Evolutionary conservation across 2,329 filamentous ascomycete genomes (phyloP).

Genomic region (Drechslera avenae): DNA sequence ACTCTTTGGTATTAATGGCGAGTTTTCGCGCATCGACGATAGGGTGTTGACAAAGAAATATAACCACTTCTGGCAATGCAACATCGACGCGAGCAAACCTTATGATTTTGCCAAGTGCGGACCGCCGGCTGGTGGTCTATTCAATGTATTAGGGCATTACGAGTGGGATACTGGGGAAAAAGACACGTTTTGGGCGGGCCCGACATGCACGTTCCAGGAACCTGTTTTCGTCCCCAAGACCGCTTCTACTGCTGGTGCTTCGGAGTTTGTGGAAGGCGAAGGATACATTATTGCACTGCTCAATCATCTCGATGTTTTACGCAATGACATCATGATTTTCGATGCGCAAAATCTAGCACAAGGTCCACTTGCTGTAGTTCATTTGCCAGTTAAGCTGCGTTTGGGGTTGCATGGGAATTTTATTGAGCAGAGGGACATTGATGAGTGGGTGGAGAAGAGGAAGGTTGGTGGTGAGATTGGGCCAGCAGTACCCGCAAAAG

Average conservation of each 20-base stretch:
- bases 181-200: conserved; percentile 45
- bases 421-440: conserved; percentile 37
- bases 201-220: conserved; percentile 57
- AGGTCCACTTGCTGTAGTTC: conserved; percentile 48
- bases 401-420: conserved; percentile 44
- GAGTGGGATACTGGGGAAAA: conserved; percentile 41
- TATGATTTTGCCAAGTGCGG: conserved; percentile 44
- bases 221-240: conserved; percentile 58
- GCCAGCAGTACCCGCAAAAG: conserved; percentile 27
- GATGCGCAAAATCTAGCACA: conserved; percentile 49
- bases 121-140: conserved; percentile 37
- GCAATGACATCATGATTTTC: conserved; percentile 51
- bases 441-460: conserved; percentile 38
- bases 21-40: conserved; percentile 56
- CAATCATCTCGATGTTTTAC: conserved; percentile 49
- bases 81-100: conserved; percentile 42
- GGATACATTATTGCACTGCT: conserved; percentile 56
- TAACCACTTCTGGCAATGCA: conserved; percentile 49
- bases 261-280: conserved; percentile 51
- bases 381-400: conserved; percentile 47
- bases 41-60: conserved; percentile 50
- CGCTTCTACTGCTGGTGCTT: conserved; percentile 21
- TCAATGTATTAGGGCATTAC: conserved; percentile 43
- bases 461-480: conserved; percentile 34
- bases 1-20: conserved; percentile 48